Conservation (phyloP, 1,284 basidiomycete species). For the Boletellus deceptivus region DNA sequence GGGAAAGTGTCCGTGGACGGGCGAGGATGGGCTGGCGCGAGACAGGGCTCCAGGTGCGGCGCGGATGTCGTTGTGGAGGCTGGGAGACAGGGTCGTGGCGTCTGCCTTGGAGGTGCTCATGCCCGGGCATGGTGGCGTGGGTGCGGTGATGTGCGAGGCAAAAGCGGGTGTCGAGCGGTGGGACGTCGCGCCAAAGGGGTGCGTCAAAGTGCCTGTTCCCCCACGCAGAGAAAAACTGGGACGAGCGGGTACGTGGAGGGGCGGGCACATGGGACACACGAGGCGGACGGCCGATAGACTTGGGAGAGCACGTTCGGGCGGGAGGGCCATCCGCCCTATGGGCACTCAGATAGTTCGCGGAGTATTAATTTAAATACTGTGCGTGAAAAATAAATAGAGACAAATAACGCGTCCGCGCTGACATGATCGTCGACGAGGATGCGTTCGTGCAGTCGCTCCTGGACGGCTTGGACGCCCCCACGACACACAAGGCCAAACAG, state of each 20-base stretch:
- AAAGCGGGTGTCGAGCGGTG: background rate
- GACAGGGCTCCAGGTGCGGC: constrained; percentile 26
- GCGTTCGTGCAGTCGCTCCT: constrained; percentile 48
- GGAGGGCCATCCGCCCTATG: too few relatives aligned
- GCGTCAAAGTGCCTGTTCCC: constrained; percentile 5
- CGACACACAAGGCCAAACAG: constrained; percentile 1
- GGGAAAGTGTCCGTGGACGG: constrained; percentile 37
- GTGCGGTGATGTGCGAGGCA: background rate
- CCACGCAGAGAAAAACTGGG: constrained; percentile 15
- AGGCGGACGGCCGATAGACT: background rate
- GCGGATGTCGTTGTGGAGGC: constrained; percentile 41
- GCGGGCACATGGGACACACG: constrained; percentile 12
- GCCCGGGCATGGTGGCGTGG: constrained; percentile 28
- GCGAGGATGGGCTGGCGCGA: background rate
- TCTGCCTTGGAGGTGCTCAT: constrained; percentile 31
- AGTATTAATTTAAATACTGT: background rate
- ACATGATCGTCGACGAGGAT: background rate
- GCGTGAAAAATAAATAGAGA: constrained; percentile 5
- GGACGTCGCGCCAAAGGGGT: background rate
- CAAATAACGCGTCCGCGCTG: constrained; percentile 31
- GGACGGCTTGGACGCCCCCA: constrained; percentile 41
- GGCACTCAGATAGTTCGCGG: constrained; percentile 14
- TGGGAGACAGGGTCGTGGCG: constrained; percentile 39
- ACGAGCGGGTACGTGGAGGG: background rate
- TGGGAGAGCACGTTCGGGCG: too few relatives aligned